Evolutionary conservation across 768 basidiomycete genomes (phyloP), one percentile per base, ranked within the genome.

Genomic region (Rhodotorula sphaerocarpa): DNA sequence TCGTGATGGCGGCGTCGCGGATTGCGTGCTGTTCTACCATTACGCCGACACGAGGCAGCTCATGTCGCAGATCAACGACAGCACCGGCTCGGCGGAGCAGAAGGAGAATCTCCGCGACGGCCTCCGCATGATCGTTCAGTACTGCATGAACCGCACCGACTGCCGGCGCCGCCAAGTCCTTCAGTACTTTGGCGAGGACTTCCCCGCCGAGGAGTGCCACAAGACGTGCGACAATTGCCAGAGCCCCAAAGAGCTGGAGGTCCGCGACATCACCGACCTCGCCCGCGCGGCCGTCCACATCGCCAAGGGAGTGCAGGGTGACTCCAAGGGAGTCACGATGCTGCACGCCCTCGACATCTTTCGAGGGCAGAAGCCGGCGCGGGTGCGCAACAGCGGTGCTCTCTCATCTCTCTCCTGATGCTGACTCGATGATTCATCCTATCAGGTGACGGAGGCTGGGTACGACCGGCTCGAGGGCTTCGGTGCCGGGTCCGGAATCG

Each of bases 141-240:
- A 85, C 75, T 91, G 88, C 75, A 73, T 76, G 61, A 90, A 95
- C 75, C 80, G 82, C 53, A 82, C 84, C 31, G 86, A 87, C 68
- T 99, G 95, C 71, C 84, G 95, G 20, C 85, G 95, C 5, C 79
- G 82, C 9, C 87, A 89, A 69, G 78, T 96, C n/a, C 81, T 99
- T 23, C 80, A 81, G n/a, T 88, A 88, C 75, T 97, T 95, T 70
- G 84, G 83, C 65, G 88, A 99, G 73, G 77, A 78, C 14, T 96
- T 96, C 75, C 80, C 85, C 63, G 77, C 80, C 36, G 76, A 73
- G 30, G 68, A 82, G 21, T 99, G 95, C 72, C 75, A 80, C 42
- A 77, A 79, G 44, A 79, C 80, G 7, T 99, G 95, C 74, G 88
- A 97, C 74, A 91, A 88, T 66, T 99, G 95, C 73, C 75, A 80